A percentile compares a stretch with the other conserved stretches of the same genome.
Conservation (phyloP, 2,329 filamentous ascomycete species). For the Akanthomyces uredinophilus region DNA sequence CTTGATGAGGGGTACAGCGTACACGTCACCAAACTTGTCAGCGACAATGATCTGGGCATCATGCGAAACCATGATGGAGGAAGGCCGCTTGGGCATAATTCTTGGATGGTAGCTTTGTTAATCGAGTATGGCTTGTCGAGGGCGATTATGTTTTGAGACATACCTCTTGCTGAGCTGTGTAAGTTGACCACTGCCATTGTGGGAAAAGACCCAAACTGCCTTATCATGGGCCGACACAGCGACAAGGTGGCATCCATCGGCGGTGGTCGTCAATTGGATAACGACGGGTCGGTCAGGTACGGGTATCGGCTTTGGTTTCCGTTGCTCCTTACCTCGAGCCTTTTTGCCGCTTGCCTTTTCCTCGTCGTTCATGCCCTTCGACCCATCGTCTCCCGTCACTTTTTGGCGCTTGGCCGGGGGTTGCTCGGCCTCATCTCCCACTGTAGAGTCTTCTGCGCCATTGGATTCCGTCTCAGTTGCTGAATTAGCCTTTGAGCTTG, state of each 20-base stretch:
- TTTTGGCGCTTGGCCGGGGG: conserved; percentile 34
- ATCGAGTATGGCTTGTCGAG: background rate
- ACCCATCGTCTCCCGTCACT: conserved; percentile 21
- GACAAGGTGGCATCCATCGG: conserved; percentile 62
- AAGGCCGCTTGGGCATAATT: conserved; percentile 84
- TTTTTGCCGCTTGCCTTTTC: conserved; percentile 24
- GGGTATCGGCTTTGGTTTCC: conserved; percentile 24
- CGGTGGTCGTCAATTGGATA: conserved; percentile 60
- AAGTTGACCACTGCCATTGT: conserved; percentile 57
- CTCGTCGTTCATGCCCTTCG: background rate
- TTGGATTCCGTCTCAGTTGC: conserved; percentile 16
- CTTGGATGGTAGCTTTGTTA: conserved; percentile 40
- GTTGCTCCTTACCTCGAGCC: conserved; percentile 23
- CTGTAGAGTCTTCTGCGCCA: conserved; percentile 15
- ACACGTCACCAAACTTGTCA: conserved; percentile 98
- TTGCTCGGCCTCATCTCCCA: conserved; percentile 25
- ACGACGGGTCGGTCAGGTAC: conserved; percentile 58
- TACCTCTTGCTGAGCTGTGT: conserved; percentile 69
- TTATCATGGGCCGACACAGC: conserved; percentile 90
- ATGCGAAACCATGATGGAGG: conserved; percentile 63
- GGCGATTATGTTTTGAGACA: background rate
- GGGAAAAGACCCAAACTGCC: conserved; percentile 73
- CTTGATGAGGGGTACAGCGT: conserved; percentile 69
- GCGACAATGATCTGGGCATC: conserved; percentile 73
- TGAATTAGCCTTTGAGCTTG: background rate